Conservation (phyloP, 202 grass and related monocot genomes). For the Digitaria exilis region DNA sequence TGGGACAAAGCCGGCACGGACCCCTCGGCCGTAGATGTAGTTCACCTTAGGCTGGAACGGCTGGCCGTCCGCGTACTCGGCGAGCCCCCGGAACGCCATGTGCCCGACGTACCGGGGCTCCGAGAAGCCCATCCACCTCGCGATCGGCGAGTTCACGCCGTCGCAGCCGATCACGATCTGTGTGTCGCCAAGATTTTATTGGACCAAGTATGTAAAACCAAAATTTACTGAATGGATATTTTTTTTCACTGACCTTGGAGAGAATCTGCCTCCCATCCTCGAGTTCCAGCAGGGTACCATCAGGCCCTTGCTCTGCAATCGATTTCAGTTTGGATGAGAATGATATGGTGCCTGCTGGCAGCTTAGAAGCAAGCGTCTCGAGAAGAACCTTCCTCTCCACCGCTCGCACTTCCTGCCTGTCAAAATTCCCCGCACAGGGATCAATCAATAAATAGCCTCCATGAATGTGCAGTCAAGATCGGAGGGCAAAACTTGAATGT, state of each 20-base stretch:
- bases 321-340: constrained; percentile 82
- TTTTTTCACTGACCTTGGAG: constrained; percentile 45
- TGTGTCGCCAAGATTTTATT: not conserved
- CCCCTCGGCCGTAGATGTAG: constrained; percentile 82
- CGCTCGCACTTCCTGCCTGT: constrained; percentile 77
- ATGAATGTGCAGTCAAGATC: not conserved
- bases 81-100: constrained; percentile 81
- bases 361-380: constrained; percentile 68
- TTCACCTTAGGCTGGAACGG: constrained; percentile 79
- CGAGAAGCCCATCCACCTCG: constrained; percentile 93
- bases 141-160: constrained; percentile 79
- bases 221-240: not conserved
- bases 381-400: constrained; percentile 77
- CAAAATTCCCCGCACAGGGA: not conserved
- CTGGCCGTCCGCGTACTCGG: constrained; percentile 58
- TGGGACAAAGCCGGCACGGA: constrained; percentile 87
- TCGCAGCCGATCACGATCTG: constrained; percentile 86
- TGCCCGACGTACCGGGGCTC: constrained; percentile 84
- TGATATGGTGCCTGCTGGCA: constrained; percentile 61
- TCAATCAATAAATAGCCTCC: not conserved
- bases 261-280: constrained; percentile 61
- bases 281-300: constrained; percentile 71
- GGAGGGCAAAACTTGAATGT: not conserved
- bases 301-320: constrained; percentile 52
- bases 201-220: not conserved